Percentiles rank a stretch among this genome's conserved stretches.
These are phyloP conservation scores for Schizochytrium sp. DNA, from an alignment of 108 stramenopile species.

Conservation along the genomic window DNA sequence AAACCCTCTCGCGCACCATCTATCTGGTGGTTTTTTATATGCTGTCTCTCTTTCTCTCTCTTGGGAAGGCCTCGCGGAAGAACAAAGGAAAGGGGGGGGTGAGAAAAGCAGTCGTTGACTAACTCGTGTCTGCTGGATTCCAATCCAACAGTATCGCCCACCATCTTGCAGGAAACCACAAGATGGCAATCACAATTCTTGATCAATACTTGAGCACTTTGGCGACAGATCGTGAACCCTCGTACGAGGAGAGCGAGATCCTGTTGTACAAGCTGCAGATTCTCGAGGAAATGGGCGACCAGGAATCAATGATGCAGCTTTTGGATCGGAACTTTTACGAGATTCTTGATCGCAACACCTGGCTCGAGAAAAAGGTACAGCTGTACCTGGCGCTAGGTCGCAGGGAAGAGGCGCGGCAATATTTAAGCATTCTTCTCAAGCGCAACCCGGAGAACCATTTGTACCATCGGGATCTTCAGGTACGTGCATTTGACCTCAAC, in stretches of 20 bases:
- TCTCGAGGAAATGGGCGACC: conserved; percentile 64
- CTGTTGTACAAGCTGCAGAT: conserved; percentile 76
- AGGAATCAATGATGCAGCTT: conserved; percentile 69
- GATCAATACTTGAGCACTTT: conserved; percentile 72
- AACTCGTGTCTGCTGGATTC: too few relatives aligned
- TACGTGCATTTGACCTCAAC: neutral
- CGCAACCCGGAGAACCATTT: conserved; percentile 73
- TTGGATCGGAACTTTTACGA: conserved; percentile 51
- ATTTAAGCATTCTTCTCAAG: conserved; percentile 50
- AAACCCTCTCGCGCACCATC: too few relatives aligned
- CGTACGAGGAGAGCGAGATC: conserved; percentile 82
- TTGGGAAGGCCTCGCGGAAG: too few relatives aligned
- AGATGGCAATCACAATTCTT: conserved; percentile 71
- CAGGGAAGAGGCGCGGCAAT: conserved; percentile 59
- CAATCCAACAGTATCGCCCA: conserved; percentile 61
- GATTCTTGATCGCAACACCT: conserved; percentile 65
- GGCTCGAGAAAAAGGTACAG: conserved; percentile 54
- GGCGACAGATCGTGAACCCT: conserved; percentile 41
- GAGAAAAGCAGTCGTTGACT: too few relatives aligned
- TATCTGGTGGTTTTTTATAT: too few relatives aligned
- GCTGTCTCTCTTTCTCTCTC: too few relatives aligned
- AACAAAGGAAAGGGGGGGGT: too few relatives aligned
- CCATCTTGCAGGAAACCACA: conserved; percentile 67
- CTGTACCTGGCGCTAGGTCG: conserved; percentile 62
- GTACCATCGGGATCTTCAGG: conserved; percentile 82